phyloP scores from a whole-genome alignment of 192 early-diverging fungal species.

The Phycomyces blakesleeanus region DNA sequence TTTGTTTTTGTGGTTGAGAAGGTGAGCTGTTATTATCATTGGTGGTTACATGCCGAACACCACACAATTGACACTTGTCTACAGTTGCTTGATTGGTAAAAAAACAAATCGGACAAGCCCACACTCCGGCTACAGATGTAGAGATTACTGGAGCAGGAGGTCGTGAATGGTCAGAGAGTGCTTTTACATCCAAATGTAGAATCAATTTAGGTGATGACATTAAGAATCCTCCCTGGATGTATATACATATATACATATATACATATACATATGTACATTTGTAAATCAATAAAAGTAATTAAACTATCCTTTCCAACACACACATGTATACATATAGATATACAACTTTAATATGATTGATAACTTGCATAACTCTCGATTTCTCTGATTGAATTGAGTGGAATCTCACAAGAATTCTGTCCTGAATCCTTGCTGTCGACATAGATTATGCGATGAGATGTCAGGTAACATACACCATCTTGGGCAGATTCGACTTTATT shows the following conservation, averaged over 20 bases:
- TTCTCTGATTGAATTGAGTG: constrained; percentile 41
- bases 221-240: constrained; percentile 47
- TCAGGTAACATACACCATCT: constrained; percentile 72
- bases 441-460: constrained; percentile 75
- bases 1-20: too few relatives aligned
- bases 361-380: constrained; percentile 50
- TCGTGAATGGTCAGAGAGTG: neutral
- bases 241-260: neutral
- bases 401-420: constrained; percentile 52
- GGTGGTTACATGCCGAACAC: constrained; percentile 34
- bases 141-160: constrained; percentile 6
- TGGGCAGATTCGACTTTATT: constrained; percentile 59
- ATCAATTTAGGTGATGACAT: constrained; percentile 65
- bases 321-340: too few relatives aligned
- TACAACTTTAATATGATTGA: too few relatives aligned
- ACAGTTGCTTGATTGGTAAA: constrained; percentile 36
- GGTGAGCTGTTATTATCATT: neutral
- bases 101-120: constrained; percentile 57
- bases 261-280: neutral
- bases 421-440: constrained; percentile 60
- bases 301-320: too few relatives aligned
- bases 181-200: constrained; percentile 33
- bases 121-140: constrained; percentile 27
- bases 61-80: constrained; percentile 56
- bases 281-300: too few relatives aligned